These are phyloP conservation scores for Talaromyces sp. DNA, from an alignment of 2,329 filamentous ascomycete species.

Conservation along the genomic window DNA sequence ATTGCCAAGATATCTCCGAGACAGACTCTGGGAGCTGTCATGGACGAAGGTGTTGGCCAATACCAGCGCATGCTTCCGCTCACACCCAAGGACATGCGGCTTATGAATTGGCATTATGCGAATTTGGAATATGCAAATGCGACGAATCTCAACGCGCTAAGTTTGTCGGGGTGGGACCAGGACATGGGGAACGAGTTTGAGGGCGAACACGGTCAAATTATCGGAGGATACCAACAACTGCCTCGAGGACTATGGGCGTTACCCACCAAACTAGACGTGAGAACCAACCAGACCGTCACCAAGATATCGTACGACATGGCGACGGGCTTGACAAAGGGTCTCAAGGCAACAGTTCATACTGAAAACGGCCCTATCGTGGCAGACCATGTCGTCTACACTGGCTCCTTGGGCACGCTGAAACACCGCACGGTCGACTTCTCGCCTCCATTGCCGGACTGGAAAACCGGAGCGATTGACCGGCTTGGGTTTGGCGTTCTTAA, in stretches of 20 bases:
- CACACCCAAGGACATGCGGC: slow-evolving; percentile 76
- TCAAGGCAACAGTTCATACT: slow-evolving; percentile 62
- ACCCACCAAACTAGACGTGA: slow-evolving; percentile 71
- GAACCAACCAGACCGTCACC: slow-evolving; percentile 66
- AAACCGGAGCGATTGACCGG: slow-evolving; percentile 69
- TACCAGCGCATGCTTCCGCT: slow-evolving; percentile 80
- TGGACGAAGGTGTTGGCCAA: slow-evolving; percentile 85
- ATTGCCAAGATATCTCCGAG: slow-evolving; percentile 56
- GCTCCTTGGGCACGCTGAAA: slow-evolving; percentile 87
- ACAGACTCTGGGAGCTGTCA: slow-evolving; percentile 80
- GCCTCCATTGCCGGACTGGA: slow-evolving; percentile 86
- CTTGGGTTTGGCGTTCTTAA: slow-evolving; percentile 92
- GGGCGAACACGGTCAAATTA: slow-evolving; percentile 85
- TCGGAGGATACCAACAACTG: slow-evolving; percentile 90
- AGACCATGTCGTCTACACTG: slow-evolving; percentile 86
- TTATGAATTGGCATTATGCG: slow-evolving; percentile 97
- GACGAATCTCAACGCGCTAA: slow-evolving; percentile 77
- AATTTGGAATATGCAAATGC: slow-evolving; percentile 98
- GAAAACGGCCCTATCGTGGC: slow-evolving; percentile 74
- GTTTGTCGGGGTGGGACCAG: slow-evolving; percentile 89
- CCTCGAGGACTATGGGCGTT: slow-evolving; percentile 78
- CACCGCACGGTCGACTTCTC: slow-evolving; percentile 73
- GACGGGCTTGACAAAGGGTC: slow-evolving; percentile 31
- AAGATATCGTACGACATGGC: slow-evolving; percentile 63
- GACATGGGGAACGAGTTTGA: slow-evolving; percentile 98